phyloP scores from a whole-genome alignment of 441 rosid species.

The Manihot esculenta region DNA sequence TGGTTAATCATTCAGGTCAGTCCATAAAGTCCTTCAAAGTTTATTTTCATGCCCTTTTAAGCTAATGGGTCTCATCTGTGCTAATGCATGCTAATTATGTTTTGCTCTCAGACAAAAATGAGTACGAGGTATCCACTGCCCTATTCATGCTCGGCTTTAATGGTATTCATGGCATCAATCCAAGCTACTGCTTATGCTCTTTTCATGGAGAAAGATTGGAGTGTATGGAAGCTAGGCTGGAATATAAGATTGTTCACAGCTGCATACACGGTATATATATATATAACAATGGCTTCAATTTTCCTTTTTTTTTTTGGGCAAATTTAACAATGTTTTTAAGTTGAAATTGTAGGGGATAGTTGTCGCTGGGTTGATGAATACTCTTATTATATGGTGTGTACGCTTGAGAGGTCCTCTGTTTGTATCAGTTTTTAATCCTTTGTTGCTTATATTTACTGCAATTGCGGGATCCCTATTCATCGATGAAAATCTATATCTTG shows the following conservation, averaged over 20 bases:
- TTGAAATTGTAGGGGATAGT: conserved; percentile 9
- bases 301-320: neutral
- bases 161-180: conserved; percentile 22
- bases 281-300: no score
- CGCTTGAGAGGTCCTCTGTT: neutral
- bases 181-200: conserved; percentile 18
- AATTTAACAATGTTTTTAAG: neutral
- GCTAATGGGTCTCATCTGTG: no score
- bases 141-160: conserved; percentile 21
- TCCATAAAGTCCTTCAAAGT: no score
- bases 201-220: conserved; percentile 14
- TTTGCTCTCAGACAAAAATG: conserved; percentile 15
- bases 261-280: conserved; percentile 5
- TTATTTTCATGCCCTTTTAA: no score
- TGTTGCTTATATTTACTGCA: neutral
- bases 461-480: neutral
- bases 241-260: conserved; percentile 9
- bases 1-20: conserved; percentile 32
- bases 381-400: conserved; percentile 15
- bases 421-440: neutral
- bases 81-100: no score
- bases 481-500: conserved; percentile 7
- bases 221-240: conserved; percentile 21
- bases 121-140: conserved; percentile 20
- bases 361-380: neutral